Base-by-base conservation (phyloP, 805 yeast species). In the Pichia nakasei region DNA sequence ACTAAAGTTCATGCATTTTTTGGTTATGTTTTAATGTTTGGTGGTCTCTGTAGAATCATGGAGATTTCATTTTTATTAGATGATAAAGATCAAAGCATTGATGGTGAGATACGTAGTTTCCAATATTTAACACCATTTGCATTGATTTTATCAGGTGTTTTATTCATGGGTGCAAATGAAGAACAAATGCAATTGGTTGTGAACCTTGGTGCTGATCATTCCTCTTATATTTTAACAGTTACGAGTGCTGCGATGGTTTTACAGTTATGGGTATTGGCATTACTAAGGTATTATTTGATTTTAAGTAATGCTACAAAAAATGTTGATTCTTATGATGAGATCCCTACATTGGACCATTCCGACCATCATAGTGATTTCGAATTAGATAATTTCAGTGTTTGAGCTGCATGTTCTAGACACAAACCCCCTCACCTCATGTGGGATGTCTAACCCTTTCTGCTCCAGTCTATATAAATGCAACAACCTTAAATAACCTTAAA, bases 111-210 rank as follows among this genome's bases (percentile, higher is more conserved):
- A 20, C 57, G 69, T 34, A 71, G 89, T 1, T 87, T 88, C 68
- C 97, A 91, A 64, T 85, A 85, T 59, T 55, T 88, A n/a, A 82
- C 97, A 2, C 83, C 96, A 2, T 78, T 87, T 60, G 75, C 87
- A 43, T 68, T 91, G 41, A 75, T 87, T 3, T 75, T 85, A 50
- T 67, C 91, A 1, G 97, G 97, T 1, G 61, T 83, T 8, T 57
- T 85, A 49, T 91, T 91, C 60, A 89, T 89, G 96, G 78, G 85
- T 22, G 97, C 97, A 20, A 89, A 75, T 49, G 96, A 89, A 59
- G 95, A 91, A 60, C 96, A 89, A 58, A 67, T 91, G 54, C 63
- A 64, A 9, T 66, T 86, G 47, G 86, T 89, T 2, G 65, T 78
- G 42, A 79, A 78, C 51, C 69, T 85, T 52, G 85, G 87, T 1